Evolutionary conservation across 352 stramenopile genomes (phyloP).

Genomic region (Phytophthora meadii): DNA sequence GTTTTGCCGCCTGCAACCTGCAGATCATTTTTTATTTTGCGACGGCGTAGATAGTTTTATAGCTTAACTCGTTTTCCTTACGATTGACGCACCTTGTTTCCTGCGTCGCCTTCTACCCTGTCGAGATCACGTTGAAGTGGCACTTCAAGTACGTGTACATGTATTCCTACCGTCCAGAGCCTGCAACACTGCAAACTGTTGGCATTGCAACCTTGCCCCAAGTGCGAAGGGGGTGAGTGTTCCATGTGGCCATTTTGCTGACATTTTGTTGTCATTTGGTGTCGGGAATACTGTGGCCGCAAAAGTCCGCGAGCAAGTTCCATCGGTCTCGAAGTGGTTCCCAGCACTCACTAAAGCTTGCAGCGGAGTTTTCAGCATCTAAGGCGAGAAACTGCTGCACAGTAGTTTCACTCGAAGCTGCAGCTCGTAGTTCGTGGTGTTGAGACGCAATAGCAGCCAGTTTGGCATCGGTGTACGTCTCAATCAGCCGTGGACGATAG

Average conservation of each 20-base stretch:
- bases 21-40: slow-evolving; percentile 38
- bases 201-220: slow-evolving; percentile 28
- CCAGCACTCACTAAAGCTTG: slow-evolving; percentile 27
- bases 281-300: slow-evolving; percentile 30
- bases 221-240: slow-evolving; percentile 16
- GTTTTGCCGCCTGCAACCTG: slow-evolving; percentile 15
- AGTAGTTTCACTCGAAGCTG: slow-evolving; percentile 19
- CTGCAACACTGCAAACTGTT: slow-evolving; percentile 30
- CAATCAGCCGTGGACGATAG: slow-evolving; percentile 13
- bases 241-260: background rate
- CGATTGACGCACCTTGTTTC: slow-evolving; percentile 24
- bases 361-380: slow-evolving; percentile 7
- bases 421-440: slow-evolving; percentile 27
- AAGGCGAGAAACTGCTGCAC: slow-evolving; percentile 22
- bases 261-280: background rate
- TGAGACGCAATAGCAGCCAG: slow-evolving; percentile 23
- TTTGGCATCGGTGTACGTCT: slow-evolving; percentile 23
- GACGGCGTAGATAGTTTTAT: slow-evolving; percentile 42
- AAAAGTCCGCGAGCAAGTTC: slow-evolving; percentile 25
- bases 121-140: background rate
- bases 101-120: slow-evolving; percentile 1
- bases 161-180: slow-evolving; percentile 1
- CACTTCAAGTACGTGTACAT: slow-evolving; percentile 4
- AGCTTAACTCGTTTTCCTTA: slow-evolving; percentile 30
- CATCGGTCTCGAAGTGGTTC: slow-evolving; percentile 18